Evolutionary conservation across 2,329 filamentous ascomycete species (phyloP), one percentile per base, ranked within the genome.

Genomic region (Arachnomyces sp.): DNA sequence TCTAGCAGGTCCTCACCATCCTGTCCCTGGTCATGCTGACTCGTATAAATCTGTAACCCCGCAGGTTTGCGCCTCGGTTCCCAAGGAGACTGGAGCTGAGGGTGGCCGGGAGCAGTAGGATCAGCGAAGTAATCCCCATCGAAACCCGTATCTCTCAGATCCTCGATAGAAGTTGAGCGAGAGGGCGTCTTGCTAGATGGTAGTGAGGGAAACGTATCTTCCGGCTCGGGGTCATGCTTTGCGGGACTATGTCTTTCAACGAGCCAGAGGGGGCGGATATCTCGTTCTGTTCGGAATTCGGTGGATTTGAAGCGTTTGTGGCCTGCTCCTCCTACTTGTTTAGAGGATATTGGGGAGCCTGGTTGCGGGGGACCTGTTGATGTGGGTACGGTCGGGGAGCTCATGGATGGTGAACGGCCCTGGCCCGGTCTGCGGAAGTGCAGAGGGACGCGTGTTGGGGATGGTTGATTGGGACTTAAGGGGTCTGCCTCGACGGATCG

Each of bases 241-340:
- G 48, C 54, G 7, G 56, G 47, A 14, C 66, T 63, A 48, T 72
- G 76, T 20, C 71, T 79, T 59, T 93, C 84, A 5, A 94, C 77
- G 15, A 94, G 78, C 61, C 84, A 90, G 7, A 95, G 66, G 0
- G 89, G 89, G 49, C 84, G 81, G 53, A 89, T 81, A 55, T 92
- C 86, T 40, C 75, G 75, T 13, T 61, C 66, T 28, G 61, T 63
- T 44, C 64, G 69, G 54, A 76, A 76, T 45, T 77, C 72, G 3
- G 65, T 64, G 1, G 73, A 76, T 38, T 61, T 64, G 1, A 67
- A 61, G 28, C 72, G 68, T 34, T 60, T 58, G 45, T 71, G 67
- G 25, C 68, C 64, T 9, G 58, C 55, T n/a, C 56, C 49, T 28
- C n/a, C n/a, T n/a, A n/a, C n/a, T n/a, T n/a, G n/a, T n/a, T n/a